A percentile compares a stretch with the other conserved stretches of the same genome.
phyloP scores from a whole-genome alignment of 2,329 filamentous ascomycete genomes.

The Corinectria fuckeliana region DNA sequence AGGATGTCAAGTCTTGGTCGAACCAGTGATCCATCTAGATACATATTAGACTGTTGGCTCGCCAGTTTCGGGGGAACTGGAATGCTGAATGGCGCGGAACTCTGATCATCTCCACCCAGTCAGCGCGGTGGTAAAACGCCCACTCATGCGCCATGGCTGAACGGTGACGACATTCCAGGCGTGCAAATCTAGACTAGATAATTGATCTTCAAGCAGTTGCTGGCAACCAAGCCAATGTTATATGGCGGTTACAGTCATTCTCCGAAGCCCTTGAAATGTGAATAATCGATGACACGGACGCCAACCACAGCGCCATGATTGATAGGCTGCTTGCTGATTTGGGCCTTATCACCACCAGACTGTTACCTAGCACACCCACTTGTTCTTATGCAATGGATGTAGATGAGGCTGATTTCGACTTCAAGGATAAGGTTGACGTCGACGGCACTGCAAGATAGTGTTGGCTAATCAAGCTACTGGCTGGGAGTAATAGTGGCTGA shows the following conservation, averaged over 20 bases:
- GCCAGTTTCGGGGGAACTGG: background rate
- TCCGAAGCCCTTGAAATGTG: no score
- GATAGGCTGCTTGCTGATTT: no score
- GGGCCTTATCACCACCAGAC: no score
- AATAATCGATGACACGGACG: no score
- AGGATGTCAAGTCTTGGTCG: background rate
- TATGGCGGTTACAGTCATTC: background rate
- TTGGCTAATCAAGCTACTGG: no score
- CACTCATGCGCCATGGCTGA: background rate
- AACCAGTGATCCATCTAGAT: background rate
- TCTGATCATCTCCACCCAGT: background rate
- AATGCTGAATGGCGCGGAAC: background rate
- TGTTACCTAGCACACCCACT: no score
- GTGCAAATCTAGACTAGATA: background rate
- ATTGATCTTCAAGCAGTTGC: background rate
- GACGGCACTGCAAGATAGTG: background rate
- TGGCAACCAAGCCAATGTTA: no score
- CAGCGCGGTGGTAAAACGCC: background rate
- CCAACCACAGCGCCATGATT: no score
- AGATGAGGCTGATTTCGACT: no score
- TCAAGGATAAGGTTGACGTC: no score
- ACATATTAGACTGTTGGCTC: background rate
- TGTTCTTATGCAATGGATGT: no score
- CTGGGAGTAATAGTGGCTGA: background rate
- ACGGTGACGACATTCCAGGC: background rate